A percentile compares a stretch with the other conserved stretches of the same genome.
Conservation (phyloP, 768 basidiomycete species). For the Phanerochaete sordida region DNA sequence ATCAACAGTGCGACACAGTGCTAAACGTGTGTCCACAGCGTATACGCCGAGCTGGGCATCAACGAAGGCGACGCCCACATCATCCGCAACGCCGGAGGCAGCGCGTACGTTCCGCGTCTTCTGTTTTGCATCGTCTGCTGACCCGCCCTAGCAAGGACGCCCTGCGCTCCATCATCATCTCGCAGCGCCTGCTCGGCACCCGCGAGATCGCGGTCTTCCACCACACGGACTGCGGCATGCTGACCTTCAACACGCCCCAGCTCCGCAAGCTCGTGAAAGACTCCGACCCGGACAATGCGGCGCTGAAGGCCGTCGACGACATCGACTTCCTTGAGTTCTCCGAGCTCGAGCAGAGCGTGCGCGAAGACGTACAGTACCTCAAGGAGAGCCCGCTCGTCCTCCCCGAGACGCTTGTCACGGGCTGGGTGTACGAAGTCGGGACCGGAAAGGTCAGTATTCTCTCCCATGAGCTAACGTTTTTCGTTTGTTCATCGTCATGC, state of each 20-base stretch:
- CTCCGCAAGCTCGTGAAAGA: constrained; percentile 49
- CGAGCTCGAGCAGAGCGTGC: constrained; percentile 49
- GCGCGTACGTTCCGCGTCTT: constrained; percentile 40
- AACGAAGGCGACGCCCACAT: constrained; percentile 68
- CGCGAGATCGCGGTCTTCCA: constrained; percentile 65
- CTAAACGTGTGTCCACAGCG: too few relatives aligned
- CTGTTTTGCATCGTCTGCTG: neutral
- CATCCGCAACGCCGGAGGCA: constrained; percentile 71
- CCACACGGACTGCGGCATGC: constrained; percentile 74
- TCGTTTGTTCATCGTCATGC: neutral
- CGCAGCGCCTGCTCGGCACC: constrained; percentile 70
- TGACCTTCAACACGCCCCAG: constrained; percentile 51
- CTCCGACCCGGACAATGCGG: constrained; percentile 32
- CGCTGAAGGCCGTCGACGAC: constrained; percentile 31
- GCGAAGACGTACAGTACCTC: constrained; percentile 55
- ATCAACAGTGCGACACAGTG: too few relatives aligned
- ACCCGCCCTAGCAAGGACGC: constrained; percentile 50
- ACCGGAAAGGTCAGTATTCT: constrained; percentile 48
- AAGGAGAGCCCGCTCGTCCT: constrained; percentile 54
- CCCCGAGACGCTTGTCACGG: constrained; percentile 50
- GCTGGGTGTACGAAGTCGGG: constrained; percentile 66
- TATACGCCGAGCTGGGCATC: constrained; percentile 55
- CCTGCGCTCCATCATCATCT: constrained; percentile 63
- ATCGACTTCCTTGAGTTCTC: constrained; percentile 57
- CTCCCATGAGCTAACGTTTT: too few relatives aligned